Evolutionary conservation across 805 yeast species (phyloP), one percentile per base, ranked within the genome.

Genomic region (Schwanniomyces yamadae): DNA sequence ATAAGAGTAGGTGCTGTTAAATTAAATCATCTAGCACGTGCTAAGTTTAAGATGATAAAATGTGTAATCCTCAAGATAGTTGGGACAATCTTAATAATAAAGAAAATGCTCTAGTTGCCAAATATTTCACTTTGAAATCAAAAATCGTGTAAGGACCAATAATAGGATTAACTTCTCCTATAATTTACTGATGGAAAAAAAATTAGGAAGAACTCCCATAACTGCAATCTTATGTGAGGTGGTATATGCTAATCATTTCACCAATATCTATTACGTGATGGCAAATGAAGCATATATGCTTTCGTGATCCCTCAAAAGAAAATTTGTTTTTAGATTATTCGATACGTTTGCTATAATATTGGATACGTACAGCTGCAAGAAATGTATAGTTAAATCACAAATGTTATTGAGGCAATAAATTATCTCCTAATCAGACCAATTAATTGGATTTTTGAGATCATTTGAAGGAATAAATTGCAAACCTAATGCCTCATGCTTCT

Each of bases 361-460:
- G 9, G 15, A 8, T 27, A 27, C 29, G 9, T 27, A 27, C 51
- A 4, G 51, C 51, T 23, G 51, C 51, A 47, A 46, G 40, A 21
- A 45, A 46, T 7, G 51, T 46, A 17, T 36, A 24, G 20, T 34
- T 22, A 26, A 8, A 45, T 33, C 7, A 43, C 41, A 25, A 45
- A 46, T 4, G 49, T 39, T 20, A 46, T 39, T 36, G 43, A 40
- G 11, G 28, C 14, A 7, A 45, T 28, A 23, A 44, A 25, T 21
- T 19, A 45, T 46, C 23, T 28, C 29, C 37, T 40, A 30, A 9
- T 36, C 31, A n/a, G 47, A 40, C 50, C 50, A 46, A 16, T 46
- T 46, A 20, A 46, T 39, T 6, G 50, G 50, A 29, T 46, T 49
- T 23, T 36, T 28, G 11, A 38, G 46, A 32, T 41, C 37, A 19